Percentiles rank a stretch among this genome's conserved stretches.
phyloP scores from a whole-genome alignment of 768 basidiomycete genomes.

The Rhizopogon vulgaris region DNA sequence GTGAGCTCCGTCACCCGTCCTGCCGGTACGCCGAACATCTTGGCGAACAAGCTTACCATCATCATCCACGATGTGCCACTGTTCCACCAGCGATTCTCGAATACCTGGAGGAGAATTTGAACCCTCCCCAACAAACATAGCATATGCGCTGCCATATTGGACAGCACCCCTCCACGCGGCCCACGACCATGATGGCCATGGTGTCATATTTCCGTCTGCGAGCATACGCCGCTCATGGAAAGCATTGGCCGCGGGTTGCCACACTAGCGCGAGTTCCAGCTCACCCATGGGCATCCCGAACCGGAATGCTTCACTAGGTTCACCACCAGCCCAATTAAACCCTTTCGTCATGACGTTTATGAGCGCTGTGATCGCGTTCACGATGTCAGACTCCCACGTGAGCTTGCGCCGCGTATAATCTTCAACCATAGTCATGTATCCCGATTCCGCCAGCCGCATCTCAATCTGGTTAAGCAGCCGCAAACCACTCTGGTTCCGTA shows the following conservation, averaged over 20 bases:
- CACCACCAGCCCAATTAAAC: not conserved
- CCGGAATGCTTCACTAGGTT: not conserved
- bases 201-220: not conserved
- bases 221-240: constrained; percentile 6
- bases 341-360: not conserved
- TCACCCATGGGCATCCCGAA: not conserved
- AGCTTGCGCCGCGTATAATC: not conserved
- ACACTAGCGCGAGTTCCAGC: constrained; percentile 13
- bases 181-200: constrained; percentile 23
- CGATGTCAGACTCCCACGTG: not conserved
- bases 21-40: constrained; percentile 3
- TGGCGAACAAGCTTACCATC: constrained; percentile 7
- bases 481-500: too few species aligned
- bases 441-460: too few species aligned
- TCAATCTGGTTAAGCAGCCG: too few species aligned
- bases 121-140: not conserved
- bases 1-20: too few species aligned
- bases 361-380: not conserved
- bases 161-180: constrained; percentile 17
- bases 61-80: constrained; percentile 13
- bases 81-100: constrained; percentile 12
- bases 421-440: not conserved
- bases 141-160: not conserved
- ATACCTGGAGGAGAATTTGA: too few species aligned
- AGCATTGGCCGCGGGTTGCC: constrained; percentile 14